Evolutionary conservation across 1,284 basidiomycete species (phyloP), one percentile per base, ranked within the genome.

Genomic region (Ganoderma lucidum): DNA sequence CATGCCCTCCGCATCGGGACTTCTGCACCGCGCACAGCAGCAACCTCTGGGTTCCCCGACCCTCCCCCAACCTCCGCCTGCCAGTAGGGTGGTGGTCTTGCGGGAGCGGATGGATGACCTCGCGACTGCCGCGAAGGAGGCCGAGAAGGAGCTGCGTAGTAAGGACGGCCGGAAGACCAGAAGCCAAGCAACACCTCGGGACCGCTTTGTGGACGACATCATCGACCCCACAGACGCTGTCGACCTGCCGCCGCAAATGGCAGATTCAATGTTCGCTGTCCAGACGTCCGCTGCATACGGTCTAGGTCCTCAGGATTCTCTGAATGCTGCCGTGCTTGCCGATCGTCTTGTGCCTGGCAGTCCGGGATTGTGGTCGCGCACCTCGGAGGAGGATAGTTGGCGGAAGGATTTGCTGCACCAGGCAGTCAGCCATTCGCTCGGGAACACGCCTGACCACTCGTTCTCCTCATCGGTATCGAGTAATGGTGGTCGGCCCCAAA

Each of bases 141-240:
- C 89, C 5, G 91, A 93, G 75, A 85, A 87, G 72, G 91, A 93
- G 62, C 82, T 93, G 72, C 90, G 89, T 74, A 78, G 80, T 28
- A 87, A 86, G 19, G 80, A 78, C 48, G 76, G 71, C 37, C 73
- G 79, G 35, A 78, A 76, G 69, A 73, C 74, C 62, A 75, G 71
- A 83, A 84, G 66, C 78, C 77, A 78, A 69, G 77, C 71, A 61
- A 71, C 74, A 14, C 67, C 74, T 17, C 69, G 71, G 69, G 76
- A 80, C 45, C 73, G 79, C 63, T 72, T 77, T 28, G 77, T 84
- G 70, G 83, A 87, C 75, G 84, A 87, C 72, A 83, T 92, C 63
- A 89, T 95, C 72, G 93, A 95, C 80, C 93, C 93, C 10, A 95
- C 93, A 37, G 93, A 94, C 76, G 86, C 86, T 37, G 92, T 94